Evolutionary conservation across 345 rosid species (phyloP).

Genomic region (Alliaria petiolata): DNA sequence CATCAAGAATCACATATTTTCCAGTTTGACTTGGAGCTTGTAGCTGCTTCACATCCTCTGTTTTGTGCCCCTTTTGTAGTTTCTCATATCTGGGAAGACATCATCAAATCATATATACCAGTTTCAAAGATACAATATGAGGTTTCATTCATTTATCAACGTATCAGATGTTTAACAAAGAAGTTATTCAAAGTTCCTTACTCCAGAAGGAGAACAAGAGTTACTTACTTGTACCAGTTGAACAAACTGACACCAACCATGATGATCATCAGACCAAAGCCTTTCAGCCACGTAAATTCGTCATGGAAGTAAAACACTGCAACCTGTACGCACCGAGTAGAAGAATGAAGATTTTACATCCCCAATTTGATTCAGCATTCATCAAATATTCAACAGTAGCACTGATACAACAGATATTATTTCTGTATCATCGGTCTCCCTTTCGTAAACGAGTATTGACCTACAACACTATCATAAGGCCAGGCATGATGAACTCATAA

Average conservation of each 20-base stretch:
- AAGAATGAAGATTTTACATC: neutral
- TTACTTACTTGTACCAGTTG: constrained; percentile 98
- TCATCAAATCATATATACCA: neutral
- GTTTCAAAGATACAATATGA: neutral
- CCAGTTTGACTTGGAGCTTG: constrained; percentile 38
- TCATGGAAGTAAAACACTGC: constrained; percentile 98
- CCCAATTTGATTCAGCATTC: neutral
- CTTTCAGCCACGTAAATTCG: constrained; percentile 93
- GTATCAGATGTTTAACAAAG: neutral
- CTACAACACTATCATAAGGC: neutral
- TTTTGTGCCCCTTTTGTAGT: constrained; percentile 46
- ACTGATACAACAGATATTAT: neutral
- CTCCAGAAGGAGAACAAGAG: neutral
- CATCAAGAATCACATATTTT: constrained; percentile 88
- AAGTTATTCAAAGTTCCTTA: neutral
- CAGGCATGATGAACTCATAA: neutral
- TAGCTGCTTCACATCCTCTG: constrained; percentile 32
- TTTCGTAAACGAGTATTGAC: no score
- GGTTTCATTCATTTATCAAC: neutral
- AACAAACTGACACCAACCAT: constrained; percentile 90
- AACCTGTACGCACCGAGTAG: constrained; percentile 47
- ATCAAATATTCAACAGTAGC: neutral
- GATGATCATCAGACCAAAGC: constrained; percentile 73
- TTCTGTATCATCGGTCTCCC: neutral
- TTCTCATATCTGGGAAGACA: constrained; percentile 63